Base-by-base conservation (phyloP, 148 eudicot genomes). In the Oxyria digyna region DNA sequence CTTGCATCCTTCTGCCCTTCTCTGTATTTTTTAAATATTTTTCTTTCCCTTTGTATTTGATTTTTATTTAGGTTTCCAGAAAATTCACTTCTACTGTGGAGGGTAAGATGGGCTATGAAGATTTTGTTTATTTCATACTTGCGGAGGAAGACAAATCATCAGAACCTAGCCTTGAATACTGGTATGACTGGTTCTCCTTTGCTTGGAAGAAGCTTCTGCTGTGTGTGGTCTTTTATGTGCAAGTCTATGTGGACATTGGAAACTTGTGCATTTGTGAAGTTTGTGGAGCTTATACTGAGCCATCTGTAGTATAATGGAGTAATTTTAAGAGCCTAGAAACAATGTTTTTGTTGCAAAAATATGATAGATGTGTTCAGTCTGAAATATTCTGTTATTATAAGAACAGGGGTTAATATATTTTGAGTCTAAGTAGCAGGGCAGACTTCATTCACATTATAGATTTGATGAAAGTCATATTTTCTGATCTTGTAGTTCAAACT, bases 41-140 rank as follows among this genome's bases (percentile, higher is more conserved):
- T 31, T 35, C 14, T 33, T 57, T 11, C 55, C 24, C 10, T 21
- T 41, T 33, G 73, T 49, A 63, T 31, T 63, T 12, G 32, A 5
- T 32, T 14, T 66, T 66, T 18, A 63, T 24, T 43, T 48, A 92
- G 98, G 87, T 86, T 73, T 85, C 96, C 8, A 78, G 98, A 78
- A 92, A 87, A 76, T 92, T 92, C 79, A 89, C 89, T 4, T 80
- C 94, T 72, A 87, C 76, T 72, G 88, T 84, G 77, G 98, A 92
- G 74, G 98, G 98, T 43, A 92, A 92, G 84, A 92, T 92, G 98
- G 98, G 98, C 27, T 92, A 92, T 83, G 96, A 92, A 83, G 98
- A 92, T 79, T 92, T 92, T 81, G 96, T 92, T 57, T 89, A 92
- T 72, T 92, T 92, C 81, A 92, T 92, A 76, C 78, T 92, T 48